Conservation (phyloP, 192 early-diverging fungal genomes). For the Borealophlyctis nickersoniae region DNA sequence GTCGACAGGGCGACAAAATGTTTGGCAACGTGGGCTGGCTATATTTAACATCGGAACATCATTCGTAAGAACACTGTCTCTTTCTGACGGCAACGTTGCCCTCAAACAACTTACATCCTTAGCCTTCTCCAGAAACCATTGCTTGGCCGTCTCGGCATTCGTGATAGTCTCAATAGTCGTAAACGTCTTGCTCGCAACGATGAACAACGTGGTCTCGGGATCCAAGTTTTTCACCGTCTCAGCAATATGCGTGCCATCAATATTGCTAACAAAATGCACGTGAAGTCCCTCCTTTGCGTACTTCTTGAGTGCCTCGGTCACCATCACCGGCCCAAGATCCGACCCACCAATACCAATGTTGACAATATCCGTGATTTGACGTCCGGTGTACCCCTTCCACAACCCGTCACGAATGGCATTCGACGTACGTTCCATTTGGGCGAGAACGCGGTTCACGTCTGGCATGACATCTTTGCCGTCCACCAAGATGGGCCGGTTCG, state of each 20-base stretch:
- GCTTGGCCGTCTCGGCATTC: constrained; percentile 89
- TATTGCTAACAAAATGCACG: constrained; percentile 96
- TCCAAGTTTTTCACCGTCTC: constrained; percentile 84
- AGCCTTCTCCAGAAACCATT: constrained; percentile 86
- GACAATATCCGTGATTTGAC: constrained; percentile 89
- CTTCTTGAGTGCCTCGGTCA: constrained; percentile 96
- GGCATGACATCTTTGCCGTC: constrained; percentile 92
- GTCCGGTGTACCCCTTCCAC: constrained; percentile 96
- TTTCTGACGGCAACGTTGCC: no score
- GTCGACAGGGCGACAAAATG: constrained; percentile 98
- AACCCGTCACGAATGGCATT: constrained; percentile 80
- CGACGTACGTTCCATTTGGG: constrained; percentile 86
- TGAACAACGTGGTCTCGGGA: constrained; percentile 89
- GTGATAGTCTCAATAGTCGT: constrained; percentile 99
- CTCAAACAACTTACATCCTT: constrained; percentile 70
- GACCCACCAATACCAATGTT: constrained; percentile 99
- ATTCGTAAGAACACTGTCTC: no score
- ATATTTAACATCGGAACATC: no score
- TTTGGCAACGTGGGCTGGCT: constrained; percentile 83
- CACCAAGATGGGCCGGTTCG: constrained; percentile 79
- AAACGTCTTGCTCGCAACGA: constrained; percentile 96
- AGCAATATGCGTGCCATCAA: constrained; percentile 96
- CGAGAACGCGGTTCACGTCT: constrained; percentile 88
- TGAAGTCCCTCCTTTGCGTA: constrained; percentile 75
- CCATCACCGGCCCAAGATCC: constrained; percentile 97